Conservation (phyloP, 1,284 basidiomycete species). For the Gomphus sp. region DNA sequence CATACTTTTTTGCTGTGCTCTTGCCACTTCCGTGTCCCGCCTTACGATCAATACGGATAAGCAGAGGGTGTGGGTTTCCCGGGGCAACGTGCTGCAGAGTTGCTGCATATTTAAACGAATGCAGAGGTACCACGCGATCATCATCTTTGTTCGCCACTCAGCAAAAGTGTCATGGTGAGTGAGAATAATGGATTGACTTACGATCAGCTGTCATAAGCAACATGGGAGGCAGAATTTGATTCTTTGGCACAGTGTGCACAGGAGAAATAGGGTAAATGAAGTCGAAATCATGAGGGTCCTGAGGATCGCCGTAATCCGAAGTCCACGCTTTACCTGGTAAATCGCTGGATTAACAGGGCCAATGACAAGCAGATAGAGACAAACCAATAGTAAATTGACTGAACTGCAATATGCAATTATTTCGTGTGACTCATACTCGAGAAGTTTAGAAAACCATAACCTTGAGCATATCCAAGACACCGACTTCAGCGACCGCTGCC, state of each 20-base stretch:
- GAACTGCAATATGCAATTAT: constrained; percentile 36
- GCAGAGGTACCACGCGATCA: constrained; percentile 74
- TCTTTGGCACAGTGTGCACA: constrained; percentile 59
- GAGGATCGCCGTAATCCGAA: constrained; percentile 76
- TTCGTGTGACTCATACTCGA: not conserved
- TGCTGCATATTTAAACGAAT: constrained; percentile 75
- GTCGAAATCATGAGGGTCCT: constrained; percentile 68
- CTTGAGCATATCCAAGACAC: constrained; percentile 76
- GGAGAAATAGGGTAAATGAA: constrained; percentile 75
- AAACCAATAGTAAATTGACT: constrained; percentile 68
- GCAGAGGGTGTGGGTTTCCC: constrained; percentile 57
- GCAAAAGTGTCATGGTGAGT: not conserved
- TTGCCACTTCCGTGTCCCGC: constrained; percentile 77
- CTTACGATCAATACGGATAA: constrained; percentile 71
- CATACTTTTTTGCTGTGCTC: constrained; percentile 62
- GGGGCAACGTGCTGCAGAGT: constrained; percentile 58
- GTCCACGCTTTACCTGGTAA: constrained; percentile 62
- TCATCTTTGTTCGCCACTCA: constrained; percentile 43
- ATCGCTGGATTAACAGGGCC: constrained; percentile 11
- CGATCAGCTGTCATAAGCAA: constrained; percentile 73
- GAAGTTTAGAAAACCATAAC: constrained; percentile 25
- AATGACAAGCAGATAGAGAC: constrained; percentile 10
- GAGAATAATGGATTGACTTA: constrained; percentile 26
- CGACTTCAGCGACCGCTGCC: constrained; percentile 73
- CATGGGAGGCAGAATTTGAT: constrained; percentile 55